Evolutionary conservation across 2,329 filamentous ascomycete genomes (phyloP).

Genomic region (Ceratocystis destructans): DNA sequence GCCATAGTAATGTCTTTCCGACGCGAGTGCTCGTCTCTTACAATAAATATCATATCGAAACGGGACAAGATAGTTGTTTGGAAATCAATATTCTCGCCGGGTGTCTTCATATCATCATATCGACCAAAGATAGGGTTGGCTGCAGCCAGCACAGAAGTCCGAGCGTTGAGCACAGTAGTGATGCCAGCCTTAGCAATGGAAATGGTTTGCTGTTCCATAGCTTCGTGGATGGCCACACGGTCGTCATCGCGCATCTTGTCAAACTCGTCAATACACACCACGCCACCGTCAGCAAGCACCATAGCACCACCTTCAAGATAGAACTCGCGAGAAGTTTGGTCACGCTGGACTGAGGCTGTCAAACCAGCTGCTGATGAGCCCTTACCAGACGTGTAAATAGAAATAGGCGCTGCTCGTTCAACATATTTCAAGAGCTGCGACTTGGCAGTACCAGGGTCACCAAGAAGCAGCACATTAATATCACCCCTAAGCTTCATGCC

Average conservation of each 20-base stretch:
- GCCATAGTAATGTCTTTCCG: slow-evolving; percentile 86
- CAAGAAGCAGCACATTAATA: slow-evolving; percentile 91
- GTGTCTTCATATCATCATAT: slow-evolving; percentile 95
- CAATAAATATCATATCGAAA: slow-evolving; percentile 99
- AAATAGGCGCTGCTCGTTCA: slow-evolving; percentile 88
- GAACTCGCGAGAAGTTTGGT: slow-evolving; percentile 84
- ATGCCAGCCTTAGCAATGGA: slow-evolving; percentile 98
- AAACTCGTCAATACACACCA: slow-evolving; percentile 98
- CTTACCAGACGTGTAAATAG: slow-evolving; percentile 97
- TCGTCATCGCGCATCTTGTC: slow-evolving; percentile 99
- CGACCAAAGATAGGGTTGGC: slow-evolving; percentile 96
- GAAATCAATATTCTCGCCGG: slow-evolving; percentile 98
- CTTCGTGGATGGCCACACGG: slow-evolving; percentile 94
- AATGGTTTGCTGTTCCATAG: slow-evolving; percentile 99
- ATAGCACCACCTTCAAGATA: slow-evolving; percentile 97
- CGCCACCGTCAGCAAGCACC: slow-evolving; percentile 92
- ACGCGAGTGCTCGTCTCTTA: slow-evolving; percentile 84
- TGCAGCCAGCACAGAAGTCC: slow-evolving; percentile 87
- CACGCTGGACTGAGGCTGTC: slow-evolving; percentile 89
- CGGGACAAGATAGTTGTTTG: slow-evolving; percentile 95
- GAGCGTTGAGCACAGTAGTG: slow-evolving; percentile 90
- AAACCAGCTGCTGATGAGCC: slow-evolving; percentile 95
- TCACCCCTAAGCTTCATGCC: slow-evolving; percentile 96
- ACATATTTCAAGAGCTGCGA: slow-evolving; percentile 96
- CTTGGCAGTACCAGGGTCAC: slow-evolving; percentile 96